Percentiles rank a stretch among this genome's conserved stretches.
These are phyloP conservation scores for Fusarium protoensiforme DNA, from an alignment of 2,329 filamentous ascomycete genomes.

Conservation along the genomic window DNA sequence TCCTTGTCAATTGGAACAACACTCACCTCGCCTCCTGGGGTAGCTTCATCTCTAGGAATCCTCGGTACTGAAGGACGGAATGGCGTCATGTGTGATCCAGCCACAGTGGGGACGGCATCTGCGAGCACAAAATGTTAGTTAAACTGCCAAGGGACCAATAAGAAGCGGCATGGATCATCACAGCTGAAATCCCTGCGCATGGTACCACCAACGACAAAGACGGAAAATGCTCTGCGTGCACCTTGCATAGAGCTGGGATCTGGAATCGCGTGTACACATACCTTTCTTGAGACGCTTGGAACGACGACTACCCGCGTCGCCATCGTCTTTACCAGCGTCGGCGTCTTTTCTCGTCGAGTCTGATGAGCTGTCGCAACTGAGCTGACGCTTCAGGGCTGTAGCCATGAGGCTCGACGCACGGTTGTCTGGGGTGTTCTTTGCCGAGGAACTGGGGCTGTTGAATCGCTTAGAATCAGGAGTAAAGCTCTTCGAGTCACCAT, in stretches of 20 bases:
- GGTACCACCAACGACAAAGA: conserved; percentile 24
- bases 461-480: conserved; percentile 70
- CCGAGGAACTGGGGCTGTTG: conserved; percentile 71
- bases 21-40: conserved; percentile 55
- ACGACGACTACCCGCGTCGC: conserved; percentile 76
- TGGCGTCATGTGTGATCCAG: conserved; percentile 95
- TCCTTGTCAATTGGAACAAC: conserved; percentile 3
- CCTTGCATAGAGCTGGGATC: conserved; percentile 23
- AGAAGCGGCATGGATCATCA: conserved; percentile 31
- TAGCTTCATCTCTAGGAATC: conserved; percentile 65
- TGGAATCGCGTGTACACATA: conserved; percentile 20
- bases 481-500: conserved; percentile 64
- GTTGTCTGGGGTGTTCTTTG: conserved; percentile 74
- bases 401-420: conserved; percentile 66
- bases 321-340: conserved; percentile 65
- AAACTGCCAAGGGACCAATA: conserved; percentile 30
- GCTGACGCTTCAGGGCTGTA: conserved; percentile 79
- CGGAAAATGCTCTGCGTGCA: conserved; percentile 32
- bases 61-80: conserved; percentile 84
- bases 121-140: conserved; percentile 36
- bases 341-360: conserved; percentile 61
- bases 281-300: conserved; percentile 91
- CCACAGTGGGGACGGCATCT: conserved; percentile 82
- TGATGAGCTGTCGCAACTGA: conserved; percentile 67
- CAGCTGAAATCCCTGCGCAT: conserved; percentile 40